These are phyloP conservation scores for Agaricus subrufescens DNA, from an alignment of 768 basidiomycete genomes.

Conservation along the genomic window DNA sequence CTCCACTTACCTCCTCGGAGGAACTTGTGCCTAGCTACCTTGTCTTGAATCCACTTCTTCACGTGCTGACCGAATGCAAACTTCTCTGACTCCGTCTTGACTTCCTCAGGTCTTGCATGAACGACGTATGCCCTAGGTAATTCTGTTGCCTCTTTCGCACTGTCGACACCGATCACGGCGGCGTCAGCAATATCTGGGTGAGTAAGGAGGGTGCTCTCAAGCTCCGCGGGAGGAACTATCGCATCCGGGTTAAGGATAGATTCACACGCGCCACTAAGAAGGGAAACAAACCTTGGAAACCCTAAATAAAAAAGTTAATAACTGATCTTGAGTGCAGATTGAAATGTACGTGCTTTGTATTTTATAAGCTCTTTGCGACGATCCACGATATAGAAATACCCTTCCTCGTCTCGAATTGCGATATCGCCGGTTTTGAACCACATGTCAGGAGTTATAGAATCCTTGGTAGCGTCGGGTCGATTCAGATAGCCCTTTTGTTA, in stretches of 20 bases:
- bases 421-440: constrained; percentile 94
- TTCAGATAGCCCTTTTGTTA: constrained; percentile 63
- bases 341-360: constrained; percentile 46
- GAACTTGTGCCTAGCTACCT: constrained; percentile 72
- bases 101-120: constrained; percentile 34
- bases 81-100: constrained; percentile 31
- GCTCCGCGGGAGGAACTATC: constrained; percentile 80
- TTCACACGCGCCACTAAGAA: neutral
- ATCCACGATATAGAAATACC: constrained; percentile 73
- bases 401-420: constrained; percentile 58
- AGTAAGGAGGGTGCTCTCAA: constrained; percentile 70
- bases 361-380: constrained; percentile 73
- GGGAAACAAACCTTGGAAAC: constrained; percentile 62
- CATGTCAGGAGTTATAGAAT: constrained; percentile 54
- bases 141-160: constrained; percentile 69
- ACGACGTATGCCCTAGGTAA: constrained; percentile 75
- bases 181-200: constrained; percentile 76
- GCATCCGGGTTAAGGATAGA: neutral
- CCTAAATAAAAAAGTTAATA: constrained; percentile 31
- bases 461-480: constrained; percentile 63
- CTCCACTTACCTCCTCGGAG: constrained; percentile 75
- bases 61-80: constrained; percentile 45
- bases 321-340: neutral
- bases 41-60: constrained; percentile 59
- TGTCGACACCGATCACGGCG: constrained; percentile 76